phyloP scores from a whole-genome alignment of 768 basidiomycete species.

The Amyloporia xantha region DNA sequence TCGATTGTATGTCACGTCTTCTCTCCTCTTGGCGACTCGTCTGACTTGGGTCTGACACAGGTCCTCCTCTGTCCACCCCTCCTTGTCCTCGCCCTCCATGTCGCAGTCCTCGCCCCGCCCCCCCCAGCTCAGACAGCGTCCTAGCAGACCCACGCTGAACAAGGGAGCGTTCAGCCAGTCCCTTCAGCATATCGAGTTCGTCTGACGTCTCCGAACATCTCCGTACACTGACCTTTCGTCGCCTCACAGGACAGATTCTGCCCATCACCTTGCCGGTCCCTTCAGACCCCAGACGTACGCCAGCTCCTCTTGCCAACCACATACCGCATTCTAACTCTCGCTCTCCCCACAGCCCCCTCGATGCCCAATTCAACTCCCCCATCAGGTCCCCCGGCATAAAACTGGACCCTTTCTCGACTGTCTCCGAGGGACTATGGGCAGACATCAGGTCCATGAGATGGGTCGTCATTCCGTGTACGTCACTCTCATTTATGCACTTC shows the following conservation, averaged over 20 bases:
- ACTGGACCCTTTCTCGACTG: slow-evolving; percentile 12
- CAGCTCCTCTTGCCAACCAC: not conserved
- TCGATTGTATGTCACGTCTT: too few relatives aligned
- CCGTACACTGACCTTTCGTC: slow-evolving; percentile 16
- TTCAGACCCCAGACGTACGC: slow-evolving; percentile 60
- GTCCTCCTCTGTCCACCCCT: too few relatives aligned
- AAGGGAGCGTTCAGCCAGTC: slow-evolving; percentile 13
- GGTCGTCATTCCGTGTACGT: slow-evolving; percentile 68
- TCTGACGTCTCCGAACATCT: too few relatives aligned
- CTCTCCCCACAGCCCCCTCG: slow-evolving; percentile 15
- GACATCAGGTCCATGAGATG: slow-evolving; percentile 53
- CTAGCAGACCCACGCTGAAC: too few relatives aligned
- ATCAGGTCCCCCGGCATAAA: not conserved
- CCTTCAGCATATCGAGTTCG: slow-evolving; percentile 22
- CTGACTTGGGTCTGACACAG: too few relatives aligned
- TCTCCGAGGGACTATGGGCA: slow-evolving; percentile 38
- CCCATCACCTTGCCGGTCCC: slow-evolving; percentile 56
- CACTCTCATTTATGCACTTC: too few relatives aligned
- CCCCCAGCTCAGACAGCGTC: slow-evolving; percentile 4
- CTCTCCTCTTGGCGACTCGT: too few relatives aligned
- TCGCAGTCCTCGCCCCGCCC: not conserved
- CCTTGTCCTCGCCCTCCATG: slow-evolving; percentile 3
- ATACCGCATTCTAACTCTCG: not conserved
- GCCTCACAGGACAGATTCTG: slow-evolving; percentile 45
- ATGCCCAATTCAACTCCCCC: slow-evolving; percentile 4